phyloP scores from a whole-genome alignment of 371 early-diverging fungal species.

The Dichotomocladium elegans region DNA sequence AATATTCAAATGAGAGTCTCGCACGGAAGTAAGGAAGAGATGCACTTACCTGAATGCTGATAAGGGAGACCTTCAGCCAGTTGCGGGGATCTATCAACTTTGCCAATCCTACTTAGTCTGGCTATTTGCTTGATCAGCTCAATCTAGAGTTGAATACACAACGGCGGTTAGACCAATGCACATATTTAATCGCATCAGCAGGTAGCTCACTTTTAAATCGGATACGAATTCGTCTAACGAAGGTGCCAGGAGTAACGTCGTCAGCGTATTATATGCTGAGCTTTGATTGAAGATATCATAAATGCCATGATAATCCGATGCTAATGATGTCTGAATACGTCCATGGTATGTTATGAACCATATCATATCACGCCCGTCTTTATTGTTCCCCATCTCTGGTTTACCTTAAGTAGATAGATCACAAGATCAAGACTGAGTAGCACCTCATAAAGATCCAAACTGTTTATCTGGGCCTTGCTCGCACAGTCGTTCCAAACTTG shows the following conservation, averaged over 20 bases:
- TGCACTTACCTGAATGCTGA: constrained; percentile 41
- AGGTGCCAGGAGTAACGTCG: constrained; percentile 31
- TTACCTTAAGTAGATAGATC: constrained; percentile 19
- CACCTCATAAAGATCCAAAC: constrained; percentile 19
- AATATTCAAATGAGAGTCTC: too few species aligned
- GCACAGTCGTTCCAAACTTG: constrained; percentile 27
- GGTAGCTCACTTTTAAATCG: constrained; percentile 29
- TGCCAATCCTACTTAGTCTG: constrained; percentile 49
- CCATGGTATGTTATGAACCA: too few species aligned
- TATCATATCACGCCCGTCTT: background rate
- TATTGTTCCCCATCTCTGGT: background rate
- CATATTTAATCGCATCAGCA: background rate
- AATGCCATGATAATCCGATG: constrained; percentile 30
- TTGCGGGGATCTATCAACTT: constrained; percentile 38
- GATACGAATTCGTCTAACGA: constrained; percentile 31
- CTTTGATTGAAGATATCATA: constrained; percentile 41
- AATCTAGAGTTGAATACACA: constrained; percentile 19
- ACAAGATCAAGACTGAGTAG: constrained; percentile 17
- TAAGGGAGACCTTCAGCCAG: constrained; percentile 52
- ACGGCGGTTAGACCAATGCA: background rate
- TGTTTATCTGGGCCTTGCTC: constrained; percentile 12
- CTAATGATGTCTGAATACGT: constrained; percentile 18
- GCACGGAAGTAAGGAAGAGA: too few species aligned
- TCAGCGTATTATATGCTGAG: constrained; percentile 34
- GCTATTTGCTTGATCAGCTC: constrained; percentile 39